phyloP scores from a whole-genome alignment of 352 stramenopile species.

The Phytophthora europaea region DNA sequence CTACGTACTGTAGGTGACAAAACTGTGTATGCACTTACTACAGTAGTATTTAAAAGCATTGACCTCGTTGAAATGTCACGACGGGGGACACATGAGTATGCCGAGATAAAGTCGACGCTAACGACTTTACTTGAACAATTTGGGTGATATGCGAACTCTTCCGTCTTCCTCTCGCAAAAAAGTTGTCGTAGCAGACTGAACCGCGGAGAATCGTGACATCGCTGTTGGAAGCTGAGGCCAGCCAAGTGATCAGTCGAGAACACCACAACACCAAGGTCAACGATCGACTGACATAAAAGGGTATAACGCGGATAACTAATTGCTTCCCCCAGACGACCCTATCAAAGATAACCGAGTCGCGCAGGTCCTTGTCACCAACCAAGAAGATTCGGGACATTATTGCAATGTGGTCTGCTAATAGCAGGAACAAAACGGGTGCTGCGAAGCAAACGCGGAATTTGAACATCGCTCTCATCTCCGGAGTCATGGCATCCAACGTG shows the following conservation, averaged over 20 bases:
- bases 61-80: conserved; percentile 8
- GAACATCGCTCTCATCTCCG: conserved; percentile 32
- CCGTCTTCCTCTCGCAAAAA: conserved; percentile 26
- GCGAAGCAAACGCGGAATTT: conserved; percentile 16
- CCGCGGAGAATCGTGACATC: conserved; percentile 38
- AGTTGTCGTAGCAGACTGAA: conserved; percentile 44
- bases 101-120: conserved; percentile 13
- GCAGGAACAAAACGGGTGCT: conserved; percentile 8
- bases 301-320: conserved; percentile 19
- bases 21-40: background rate
- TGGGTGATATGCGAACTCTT: conserved; percentile 9
- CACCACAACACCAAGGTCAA: conserved; percentile 31
- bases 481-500: conserved; percentile 50
- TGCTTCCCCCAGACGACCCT: conserved; percentile 18
- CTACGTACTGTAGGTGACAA: background rate
- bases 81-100: conserved; percentile 5
- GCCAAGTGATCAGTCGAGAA: conserved; percentile 14
- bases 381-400: conserved; percentile 25
- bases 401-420: conserved; percentile 16
- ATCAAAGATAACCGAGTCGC: conserved; percentile 24
- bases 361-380: background rate
- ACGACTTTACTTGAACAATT: conserved; percentile 9
- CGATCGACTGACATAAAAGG: conserved; percentile 26
- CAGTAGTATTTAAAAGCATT: conserved; percentile 4
- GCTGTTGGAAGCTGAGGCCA: conserved; percentile 15